A percentile compares a stretch with the other conserved stretches of the same genome.
phyloP scores from a whole-genome alignment of 768 basidiomycete genomes.

The Boletus fagicola region DNA sequence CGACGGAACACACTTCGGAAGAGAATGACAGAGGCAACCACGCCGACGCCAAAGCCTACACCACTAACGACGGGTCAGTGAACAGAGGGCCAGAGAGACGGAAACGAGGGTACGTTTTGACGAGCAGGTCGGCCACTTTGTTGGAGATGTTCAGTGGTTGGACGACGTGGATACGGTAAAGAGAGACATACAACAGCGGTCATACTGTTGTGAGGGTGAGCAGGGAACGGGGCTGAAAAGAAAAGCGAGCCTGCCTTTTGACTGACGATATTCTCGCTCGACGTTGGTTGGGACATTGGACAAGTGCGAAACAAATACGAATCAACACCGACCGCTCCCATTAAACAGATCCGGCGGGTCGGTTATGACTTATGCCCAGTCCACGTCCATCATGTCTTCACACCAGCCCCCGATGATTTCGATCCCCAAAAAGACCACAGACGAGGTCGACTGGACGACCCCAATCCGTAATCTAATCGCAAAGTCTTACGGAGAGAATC shows the following conservation, averaged over 20 bases:
- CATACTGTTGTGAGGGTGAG: constrained; percentile 51
- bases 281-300: constrained; percentile 59
- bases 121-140: constrained; percentile 71
- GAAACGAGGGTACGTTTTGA: constrained; percentile 67
- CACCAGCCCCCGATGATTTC: constrained; percentile 86
- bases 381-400: constrained; percentile 53
- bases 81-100: background rate
- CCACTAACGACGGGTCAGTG: constrained; percentile 48
- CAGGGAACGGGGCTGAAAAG: background rate
- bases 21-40: constrained; percentile 84
- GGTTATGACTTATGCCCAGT: background rate
- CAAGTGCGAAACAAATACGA: constrained; percentile 22
- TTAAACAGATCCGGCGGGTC: background rate
- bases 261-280: constrained; percentile 87
- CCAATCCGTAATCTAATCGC: constrained; percentile 85
- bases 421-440: constrained; percentile 91
- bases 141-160: constrained; percentile 22
- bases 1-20: constrained; percentile 73
- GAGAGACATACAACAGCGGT: constrained; percentile 77
- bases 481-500: constrained; percentile 90
- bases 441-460: constrained; percentile 94
- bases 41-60: constrained; percentile 85
- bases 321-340: constrained; percentile 9
- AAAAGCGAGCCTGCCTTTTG: constrained; percentile 64
- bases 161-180: constrained; percentile 19